Base-by-base conservation (phyloP, 441 rosid genomes). In the Melastoma candidum region DNA sequence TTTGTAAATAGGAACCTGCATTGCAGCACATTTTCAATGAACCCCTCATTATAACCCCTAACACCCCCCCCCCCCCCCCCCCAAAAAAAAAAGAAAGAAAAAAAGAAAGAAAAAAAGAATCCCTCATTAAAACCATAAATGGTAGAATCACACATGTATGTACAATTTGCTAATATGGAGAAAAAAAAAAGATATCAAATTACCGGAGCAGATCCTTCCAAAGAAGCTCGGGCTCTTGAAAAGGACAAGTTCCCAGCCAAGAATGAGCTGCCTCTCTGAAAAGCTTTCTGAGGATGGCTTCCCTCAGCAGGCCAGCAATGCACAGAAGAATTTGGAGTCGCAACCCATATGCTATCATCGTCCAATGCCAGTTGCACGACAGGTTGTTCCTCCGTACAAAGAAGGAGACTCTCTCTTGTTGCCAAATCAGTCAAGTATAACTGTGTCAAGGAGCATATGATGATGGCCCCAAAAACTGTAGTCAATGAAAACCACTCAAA, bases 161-260 rank as follows among this genome's bases (percentile, higher is more conserved):
- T 29, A 32, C 7, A 32, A 32, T 32, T 32, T 4, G 41, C 41
- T 32, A 32, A 32, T 32, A 32, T 32, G 41, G 41, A 9, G 46
- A 32, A 26, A 36, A 14, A 58, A 61, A 13, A 12, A 59, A 9
- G 46, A 52, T 10, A 36, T 14, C 58, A 61, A 78, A 96, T 82
- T 80, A 95, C 99, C 1, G 85, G 95, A 22, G 80, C 81, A 61
- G 85, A 78, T 70, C 98, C 98, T 83, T 95, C 99, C 59, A 95
- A 74, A 26, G 99, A 95, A 64, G 82, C 87, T 71, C 98, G 84
- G 53, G 97, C 95, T 79, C 99, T 90, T 46, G 97, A 79, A 77
- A 90, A 95, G 14, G 96, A 90, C 67, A 95, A 76, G 67, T 90
- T 95, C 67, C 99, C 99, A 62, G 98, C 98, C 74, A 95, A 75